These are phyloP conservation scores for Pachysandra terminalis DNA, from an alignment of 164 flowering plant genomes.

Conservation along the genomic window DNA sequence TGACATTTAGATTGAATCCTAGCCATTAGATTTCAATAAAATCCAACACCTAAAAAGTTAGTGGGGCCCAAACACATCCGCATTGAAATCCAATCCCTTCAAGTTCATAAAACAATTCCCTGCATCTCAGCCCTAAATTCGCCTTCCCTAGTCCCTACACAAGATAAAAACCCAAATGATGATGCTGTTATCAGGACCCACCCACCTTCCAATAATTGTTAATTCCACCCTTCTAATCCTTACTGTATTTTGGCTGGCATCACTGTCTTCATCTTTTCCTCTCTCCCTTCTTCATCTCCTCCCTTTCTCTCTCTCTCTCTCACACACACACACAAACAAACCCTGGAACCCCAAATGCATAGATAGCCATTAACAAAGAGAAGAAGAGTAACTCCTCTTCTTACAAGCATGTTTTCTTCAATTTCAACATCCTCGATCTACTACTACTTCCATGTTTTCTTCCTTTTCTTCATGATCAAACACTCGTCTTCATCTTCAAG, in stretches of 20 bases:
- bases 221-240: constrained; percentile 8
- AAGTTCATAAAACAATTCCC: too few relatives aligned
- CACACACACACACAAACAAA: not conserved
- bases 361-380: not conserved
- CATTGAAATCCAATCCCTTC: too few relatives aligned
- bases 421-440: too few relatives aligned
- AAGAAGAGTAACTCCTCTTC: not conserved
- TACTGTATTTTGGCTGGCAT: constrained; percentile 17
- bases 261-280: constrained; percentile 19
- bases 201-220: constrained; percentile 16
- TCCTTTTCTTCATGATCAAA: too few relatives aligned
- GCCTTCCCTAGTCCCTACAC: too few relatives aligned
- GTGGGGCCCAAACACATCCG: too few relatives aligned
- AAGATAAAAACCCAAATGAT: not conserved
- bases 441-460: too few relatives aligned
- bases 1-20: too few relatives aligned
- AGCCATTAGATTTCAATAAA: too few relatives aligned
- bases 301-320: constrained; percentile 2
- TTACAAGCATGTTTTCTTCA: not conserved
- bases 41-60: too few relatives aligned
- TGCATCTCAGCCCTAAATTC: too few relatives aligned
- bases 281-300: not conserved
- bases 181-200: not conserved
- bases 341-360: not conserved
- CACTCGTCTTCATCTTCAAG: not conserved